A percentile compares a stretch with the other conserved stretches of the same genome.
These are phyloP conservation scores for Mucor saturninus DNA, from an alignment of 371 early-diverging fungal genomes.

Conservation along the genomic window DNA sequence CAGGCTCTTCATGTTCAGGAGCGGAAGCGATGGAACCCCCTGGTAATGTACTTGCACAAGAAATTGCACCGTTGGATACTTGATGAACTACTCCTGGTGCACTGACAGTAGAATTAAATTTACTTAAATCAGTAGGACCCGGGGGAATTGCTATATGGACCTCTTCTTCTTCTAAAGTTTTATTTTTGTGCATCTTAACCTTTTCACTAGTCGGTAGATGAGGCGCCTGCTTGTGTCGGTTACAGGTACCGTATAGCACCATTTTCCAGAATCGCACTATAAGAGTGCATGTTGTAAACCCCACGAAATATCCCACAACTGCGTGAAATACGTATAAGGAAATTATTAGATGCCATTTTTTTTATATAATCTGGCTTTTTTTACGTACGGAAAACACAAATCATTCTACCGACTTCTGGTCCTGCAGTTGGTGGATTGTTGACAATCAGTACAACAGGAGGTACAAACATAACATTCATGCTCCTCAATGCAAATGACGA, in stretches of 20 bases:
- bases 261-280: constrained; percentile 17
- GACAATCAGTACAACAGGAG: constrained; percentile 25
- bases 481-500: constrained; percentile 31
- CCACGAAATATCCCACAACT: constrained; percentile 30
- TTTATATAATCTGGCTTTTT: background rate
- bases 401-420: constrained; percentile 36
- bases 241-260: constrained; percentile 3
- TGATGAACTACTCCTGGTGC: background rate
- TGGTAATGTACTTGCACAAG: constrained; percentile 6
- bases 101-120: background rate
- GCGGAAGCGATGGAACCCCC: background rate
- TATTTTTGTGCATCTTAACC: constrained; percentile 2
- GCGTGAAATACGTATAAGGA: background rate
- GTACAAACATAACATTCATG: constrained; percentile 41
- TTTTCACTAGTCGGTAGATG: background rate
- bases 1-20: background rate
- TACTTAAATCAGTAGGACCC: constrained; percentile 1
- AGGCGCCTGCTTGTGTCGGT: background rate
- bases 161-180: constrained; percentile 18
- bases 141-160: background rate
- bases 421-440: constrained; percentile 29
- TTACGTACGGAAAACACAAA: constrained; percentile 31
- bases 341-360: background rate
- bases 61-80: background rate
- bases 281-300: constrained; percentile 16